These are phyloP conservation scores for Linaria vulgaris DNA, from an alignment of 257 asterid species.

Conservation along the genomic window DNA sequence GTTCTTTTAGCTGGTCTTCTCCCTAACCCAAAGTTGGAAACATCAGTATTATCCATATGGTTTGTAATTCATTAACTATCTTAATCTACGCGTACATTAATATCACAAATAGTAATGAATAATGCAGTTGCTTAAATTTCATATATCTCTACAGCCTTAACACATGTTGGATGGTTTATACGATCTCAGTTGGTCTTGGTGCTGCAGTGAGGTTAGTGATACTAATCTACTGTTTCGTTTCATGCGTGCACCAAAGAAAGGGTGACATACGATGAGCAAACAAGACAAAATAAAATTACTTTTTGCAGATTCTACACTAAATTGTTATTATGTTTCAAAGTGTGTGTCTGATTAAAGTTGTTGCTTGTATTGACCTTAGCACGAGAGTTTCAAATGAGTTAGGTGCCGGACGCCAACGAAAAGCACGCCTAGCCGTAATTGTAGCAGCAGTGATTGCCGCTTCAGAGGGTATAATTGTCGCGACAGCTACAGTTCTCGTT, in stretches of 20 bases:
- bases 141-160: slow-evolving; percentile 47
- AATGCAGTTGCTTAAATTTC: slow-evolving; percentile 12
- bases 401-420: slow-evolving; percentile 55
- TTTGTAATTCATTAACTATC: slow-evolving; percentile 21
- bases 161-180: slow-evolving; percentile 75
- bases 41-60: slow-evolving; percentile 76
- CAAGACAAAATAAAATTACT: neutral
- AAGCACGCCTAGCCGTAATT: slow-evolving; percentile 51
- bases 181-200: slow-evolving; percentile 75
- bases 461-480: slow-evolving; percentile 45
- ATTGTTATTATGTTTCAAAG: neutral
- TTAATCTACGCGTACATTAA: neutral
- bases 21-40: slow-evolving; percentile 68
- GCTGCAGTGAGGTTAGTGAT: slow-evolving; percentile 62
- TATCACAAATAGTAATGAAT: neutral
- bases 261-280: neutral
- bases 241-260: neutral
- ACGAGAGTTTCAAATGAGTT: slow-evolving; percentile 76
- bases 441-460: slow-evolving; percentile 51
- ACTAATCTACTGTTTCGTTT: too few relatives aligned
- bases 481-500: slow-evolving; percentile 41
- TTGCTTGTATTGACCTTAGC: slow-evolving; percentile 38
- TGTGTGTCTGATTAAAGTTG: neutral
- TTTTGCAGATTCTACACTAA: neutral
- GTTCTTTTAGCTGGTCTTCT: slow-evolving; percentile 71